Conservation (phyloP, 108 stramenopile genomes). For the Skeletonema grethae region DNA sequence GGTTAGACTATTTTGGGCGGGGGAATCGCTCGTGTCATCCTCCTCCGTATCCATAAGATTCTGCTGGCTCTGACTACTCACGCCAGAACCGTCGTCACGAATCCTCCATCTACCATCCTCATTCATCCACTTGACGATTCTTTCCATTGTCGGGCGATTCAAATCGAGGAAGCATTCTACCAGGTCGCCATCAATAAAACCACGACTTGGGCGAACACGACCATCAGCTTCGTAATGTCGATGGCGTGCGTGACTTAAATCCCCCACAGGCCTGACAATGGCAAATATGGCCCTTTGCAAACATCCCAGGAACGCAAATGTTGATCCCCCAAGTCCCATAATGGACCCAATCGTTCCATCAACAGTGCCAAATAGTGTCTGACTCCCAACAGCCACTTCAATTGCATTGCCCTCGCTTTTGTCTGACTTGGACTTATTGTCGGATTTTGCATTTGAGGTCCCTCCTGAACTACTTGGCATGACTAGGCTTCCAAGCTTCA, state of each 20-base stretch:
- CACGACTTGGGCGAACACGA: conserved; percentile 63
- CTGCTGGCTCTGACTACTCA: conserved; percentile 18
- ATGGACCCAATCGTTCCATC: conserved; percentile 93
- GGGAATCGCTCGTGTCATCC: conserved; percentile 22
- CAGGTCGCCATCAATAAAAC: conserved; percentile 97
- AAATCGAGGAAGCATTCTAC: conserved; percentile 94
- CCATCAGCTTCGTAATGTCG: conserved; percentile 79
- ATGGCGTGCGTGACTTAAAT: conserved; percentile 83
- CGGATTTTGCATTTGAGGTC: conserved; percentile 12
- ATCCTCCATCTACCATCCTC: conserved; percentile 82
- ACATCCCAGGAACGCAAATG: conserved; percentile 83
- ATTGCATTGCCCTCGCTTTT: conserved; percentile 47
- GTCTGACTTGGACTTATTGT: conserved; percentile 14
- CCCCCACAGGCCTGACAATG: conserved; percentile 84
- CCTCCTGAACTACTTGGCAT: conserved; percentile 68
- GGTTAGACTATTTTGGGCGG: conserved; percentile 32
- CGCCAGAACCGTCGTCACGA: conserved; percentile 43
- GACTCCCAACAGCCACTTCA: conserved; percentile 70
- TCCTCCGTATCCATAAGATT: conserved; percentile 38
- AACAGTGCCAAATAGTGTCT: conserved; percentile 94
- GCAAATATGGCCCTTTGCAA: conserved; percentile 79
- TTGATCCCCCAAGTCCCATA: conserved; percentile 81
- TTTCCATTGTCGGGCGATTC: conserved; percentile 75
- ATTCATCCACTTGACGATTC: conserved; percentile 79
- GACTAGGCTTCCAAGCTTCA: conserved; percentile 89